Base-by-base conservation (phyloP, 345 rosid species). In the Limnanthes douglasii region DNA sequence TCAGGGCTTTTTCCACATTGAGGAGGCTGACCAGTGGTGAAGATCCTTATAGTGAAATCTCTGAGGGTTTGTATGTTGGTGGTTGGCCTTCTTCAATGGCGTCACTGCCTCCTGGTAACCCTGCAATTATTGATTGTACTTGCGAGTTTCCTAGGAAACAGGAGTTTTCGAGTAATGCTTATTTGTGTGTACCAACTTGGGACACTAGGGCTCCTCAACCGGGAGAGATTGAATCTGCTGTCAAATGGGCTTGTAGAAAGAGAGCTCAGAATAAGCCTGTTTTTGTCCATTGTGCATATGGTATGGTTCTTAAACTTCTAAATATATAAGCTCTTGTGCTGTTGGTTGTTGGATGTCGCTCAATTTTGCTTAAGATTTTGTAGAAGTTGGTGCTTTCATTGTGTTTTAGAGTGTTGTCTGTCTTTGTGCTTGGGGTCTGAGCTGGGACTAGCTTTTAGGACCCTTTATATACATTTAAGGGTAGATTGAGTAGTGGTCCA, bases 151-250 rank as follows among this genome's bases (percentile, higher is more conserved):
- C 92, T 0, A 66, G 73, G 34, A 15, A 19, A 20, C 5, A 26
- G 17, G 73, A 66, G 48, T 53, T 79, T 10, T 46, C 50, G 8
- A 55, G 60, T 15, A 54, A 57, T 19, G 29, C 73, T 2, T 78
- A 78, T 49, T 51, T 78, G 3, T 74, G 92, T 28, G 36, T 78
- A 15, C 78, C 92, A 4, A 74, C 92, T 46, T 78, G 92, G 92
- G 84, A 78, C 34, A 78, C 84, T 1, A 62, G 84, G 53, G 37
- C 92, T 1, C 92, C 92, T 41, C 60, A 41, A 35, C 78, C 84
- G 0, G 70, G 49, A 22, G 68, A 74, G 50, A 78, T 78, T 14
- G 92, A 78, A 41, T 59, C 75, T 0, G 92, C 84, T 15, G 84
- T 78, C 32, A 71, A 78, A 56, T 78, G 84, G 92, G 84, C 75